phyloP scores from a whole-genome alignment of 495 filamentous ascomycete genomes.

The Xeromyces bisporus region DNA sequence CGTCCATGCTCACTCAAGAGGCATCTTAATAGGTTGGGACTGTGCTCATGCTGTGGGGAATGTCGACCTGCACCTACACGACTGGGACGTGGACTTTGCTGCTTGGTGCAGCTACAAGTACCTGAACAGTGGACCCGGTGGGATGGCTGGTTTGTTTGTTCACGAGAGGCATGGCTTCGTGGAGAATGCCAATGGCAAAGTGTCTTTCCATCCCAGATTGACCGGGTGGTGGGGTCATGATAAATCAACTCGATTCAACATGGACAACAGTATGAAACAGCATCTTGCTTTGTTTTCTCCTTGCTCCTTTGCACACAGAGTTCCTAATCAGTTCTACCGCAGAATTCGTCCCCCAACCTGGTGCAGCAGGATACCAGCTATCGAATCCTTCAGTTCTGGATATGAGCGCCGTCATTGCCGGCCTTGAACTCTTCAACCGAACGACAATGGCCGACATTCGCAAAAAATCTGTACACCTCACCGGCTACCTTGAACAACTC shows the following conservation, averaged over 20 bases:
- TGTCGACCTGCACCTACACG: constrained; percentile 64
- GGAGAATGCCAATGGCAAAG: constrained; percentile 20
- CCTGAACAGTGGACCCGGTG: constrained; percentile 77
- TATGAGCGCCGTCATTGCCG: constrained; percentile 50
- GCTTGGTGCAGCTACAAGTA: constrained; percentile 99
- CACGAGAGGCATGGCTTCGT: constrained; percentile 54
- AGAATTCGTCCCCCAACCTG: constrained; percentile 54
- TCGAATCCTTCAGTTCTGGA: constrained; percentile 47
- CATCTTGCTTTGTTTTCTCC: background rate
- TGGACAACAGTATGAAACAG: constrained; percentile 41
- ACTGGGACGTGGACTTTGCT: constrained; percentile 92
- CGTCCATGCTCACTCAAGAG: constrained; percentile 52
- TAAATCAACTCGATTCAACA: constrained; percentile 58
- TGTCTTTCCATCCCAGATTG: constrained; percentile 37
- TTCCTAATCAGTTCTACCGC: constrained; percentile 1
- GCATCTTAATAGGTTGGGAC: constrained; percentile 81
- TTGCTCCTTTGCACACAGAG: background rate
- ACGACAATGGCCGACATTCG: constrained; percentile 56
- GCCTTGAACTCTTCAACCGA: constrained; percentile 59
- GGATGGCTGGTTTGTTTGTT: constrained; percentile 76
- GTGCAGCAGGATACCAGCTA: constrained; percentile 45
- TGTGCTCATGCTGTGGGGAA: constrained; percentile 92
- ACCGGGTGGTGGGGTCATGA: constrained; percentile 87
- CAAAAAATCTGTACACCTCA: constrained; percentile 57
- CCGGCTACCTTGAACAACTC: constrained; percentile 61